Percentiles rank a stretch among this genome's conserved stretches.
Evolutionary conservation across 345 rosid genomes (phyloP).

Genomic region (Salix exigua): DNA sequence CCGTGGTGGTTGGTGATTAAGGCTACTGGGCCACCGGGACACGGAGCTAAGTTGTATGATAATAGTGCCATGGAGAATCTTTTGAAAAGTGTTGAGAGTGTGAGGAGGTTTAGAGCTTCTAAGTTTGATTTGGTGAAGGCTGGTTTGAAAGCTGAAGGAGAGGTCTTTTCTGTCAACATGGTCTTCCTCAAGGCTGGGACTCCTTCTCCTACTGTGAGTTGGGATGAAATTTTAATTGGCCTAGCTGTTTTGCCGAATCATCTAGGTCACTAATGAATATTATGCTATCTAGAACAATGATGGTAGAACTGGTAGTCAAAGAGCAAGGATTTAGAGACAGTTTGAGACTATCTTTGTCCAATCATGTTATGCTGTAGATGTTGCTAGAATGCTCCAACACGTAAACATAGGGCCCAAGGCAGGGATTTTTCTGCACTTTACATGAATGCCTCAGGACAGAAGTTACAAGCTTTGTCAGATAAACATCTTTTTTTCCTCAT

Average conservation of each 20-base stretch:
- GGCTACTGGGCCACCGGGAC: constrained; percentile 94
- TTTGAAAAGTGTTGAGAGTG: constrained; percentile 69
- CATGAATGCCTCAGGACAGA: background rate
- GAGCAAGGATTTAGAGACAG: background rate
- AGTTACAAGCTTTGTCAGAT: background rate
- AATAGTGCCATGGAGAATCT: constrained; percentile 91
- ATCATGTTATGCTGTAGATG: background rate
- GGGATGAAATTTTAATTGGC: background rate
- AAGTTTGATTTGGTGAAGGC: constrained; percentile 87
- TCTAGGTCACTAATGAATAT: background rate
- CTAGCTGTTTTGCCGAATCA: background rate
- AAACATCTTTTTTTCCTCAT: background rate
- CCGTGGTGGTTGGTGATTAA: constrained; percentile 86
- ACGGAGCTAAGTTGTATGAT: constrained; percentile 90
- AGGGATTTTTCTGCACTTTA: background rate
- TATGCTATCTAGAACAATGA: background rate
- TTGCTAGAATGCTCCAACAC: background rate
- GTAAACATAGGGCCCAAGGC: background rate
- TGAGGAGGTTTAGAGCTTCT: constrained; percentile 83
- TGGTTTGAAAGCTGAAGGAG: constrained; percentile 77
- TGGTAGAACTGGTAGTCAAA: background rate
- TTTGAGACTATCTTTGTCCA: background rate
- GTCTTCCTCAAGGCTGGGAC: constrained; percentile 86
- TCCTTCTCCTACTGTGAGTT: constrained; percentile 80
- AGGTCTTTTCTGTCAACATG: constrained; percentile 81